phyloP scores from a whole-genome alignment of 306 rosid species.

The Inga leiocalycina region DNA sequence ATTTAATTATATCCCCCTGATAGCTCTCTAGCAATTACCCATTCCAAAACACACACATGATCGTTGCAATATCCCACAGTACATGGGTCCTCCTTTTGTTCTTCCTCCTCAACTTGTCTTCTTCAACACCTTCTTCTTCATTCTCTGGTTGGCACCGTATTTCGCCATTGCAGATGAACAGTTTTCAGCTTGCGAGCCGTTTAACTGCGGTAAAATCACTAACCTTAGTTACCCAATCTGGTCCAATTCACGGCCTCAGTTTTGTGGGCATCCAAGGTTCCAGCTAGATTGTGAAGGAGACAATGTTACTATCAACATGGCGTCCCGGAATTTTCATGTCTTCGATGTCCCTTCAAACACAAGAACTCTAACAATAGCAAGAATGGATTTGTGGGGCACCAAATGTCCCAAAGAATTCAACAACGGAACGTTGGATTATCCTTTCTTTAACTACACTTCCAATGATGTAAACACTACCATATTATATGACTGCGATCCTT shows the following conservation, averaged over 20 bases:
- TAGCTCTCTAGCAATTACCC: background rate
- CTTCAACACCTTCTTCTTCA: background rate
- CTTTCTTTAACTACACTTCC: constrained; percentile 31
- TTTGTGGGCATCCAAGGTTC: constrained; percentile 46
- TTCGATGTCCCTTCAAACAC: background rate
- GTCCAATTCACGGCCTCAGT: constrained; percentile 21
- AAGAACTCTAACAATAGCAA: constrained; percentile 32
- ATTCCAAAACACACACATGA: background rate
- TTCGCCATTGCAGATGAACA: constrained; percentile 10
- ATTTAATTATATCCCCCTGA: background rate
- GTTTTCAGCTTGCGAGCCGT: constrained; percentile 37
- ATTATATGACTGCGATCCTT: constrained; percentile 32
- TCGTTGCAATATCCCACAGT: background rate
- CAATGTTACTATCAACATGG: constrained; percentile 25
- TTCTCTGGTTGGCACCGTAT: constrained; percentile 19
- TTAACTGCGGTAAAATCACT: constrained; percentile 41
- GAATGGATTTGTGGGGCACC: constrained; percentile 38
- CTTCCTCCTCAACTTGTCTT: constrained; percentile 7
- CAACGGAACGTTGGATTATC: constrained; percentile 26
- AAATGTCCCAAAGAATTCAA: constrained; percentile 13
- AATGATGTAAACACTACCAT: constrained; percentile 26
- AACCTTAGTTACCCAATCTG: constrained; percentile 48
- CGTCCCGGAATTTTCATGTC: constrained; percentile 31
- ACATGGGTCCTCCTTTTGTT: constrained; percentile 10
- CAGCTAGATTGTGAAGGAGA: constrained; percentile 36